Percentiles rank a stretch among this genome's conserved stretches.
These are phyloP conservation scores for Erysimum cheiri DNA, from an alignment of 441 rosid genomes.

Conservation along the genomic window DNA sequence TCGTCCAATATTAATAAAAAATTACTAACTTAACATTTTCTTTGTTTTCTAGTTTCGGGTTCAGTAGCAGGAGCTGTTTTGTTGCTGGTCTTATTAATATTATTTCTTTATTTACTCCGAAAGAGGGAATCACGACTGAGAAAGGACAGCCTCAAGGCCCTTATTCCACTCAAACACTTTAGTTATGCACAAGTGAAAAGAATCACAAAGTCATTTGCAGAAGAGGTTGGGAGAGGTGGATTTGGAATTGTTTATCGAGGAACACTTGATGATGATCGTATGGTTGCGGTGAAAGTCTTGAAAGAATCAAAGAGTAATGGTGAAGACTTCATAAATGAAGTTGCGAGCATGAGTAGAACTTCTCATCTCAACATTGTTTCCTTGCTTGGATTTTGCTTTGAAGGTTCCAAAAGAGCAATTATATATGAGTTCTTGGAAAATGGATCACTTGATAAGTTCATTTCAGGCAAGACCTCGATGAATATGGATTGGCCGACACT, in stretches of 20 bases:
- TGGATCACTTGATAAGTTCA: conserved; percentile 26
- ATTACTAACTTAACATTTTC: not conserved
- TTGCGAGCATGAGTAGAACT: conserved; percentile 32
- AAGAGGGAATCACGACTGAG: not conserved
- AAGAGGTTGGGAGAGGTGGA: conserved; percentile 49
- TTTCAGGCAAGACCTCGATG: not conserved
- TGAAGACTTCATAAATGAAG: conserved; percentile 33
- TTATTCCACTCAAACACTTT: conserved; percentile 9
- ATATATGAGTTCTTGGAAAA: conserved; percentile 18
- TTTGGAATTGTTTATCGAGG: conserved; percentile 49
- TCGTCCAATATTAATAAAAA: not conserved
- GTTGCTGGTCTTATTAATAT: not conserved
- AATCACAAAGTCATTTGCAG: conserved; percentile 42
- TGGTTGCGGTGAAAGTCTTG: conserved; percentile 50
- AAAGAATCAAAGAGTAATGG: conserved; percentile 10
- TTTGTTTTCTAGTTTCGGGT: not conserved
- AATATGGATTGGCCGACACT: not conserved
- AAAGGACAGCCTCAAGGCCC: not conserved
- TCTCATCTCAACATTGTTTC: conserved; percentile 33
- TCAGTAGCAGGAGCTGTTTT: not conserved
- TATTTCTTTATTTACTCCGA: not conserved
- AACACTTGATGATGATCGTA: conserved; percentile 28
- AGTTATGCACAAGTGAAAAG: conserved; percentile 22
- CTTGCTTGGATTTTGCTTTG: conserved; percentile 27
- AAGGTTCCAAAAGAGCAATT: conserved; percentile 29